Base-by-base conservation (phyloP, 129 eudicot genomes). In the Artemisia argyi region DNA sequence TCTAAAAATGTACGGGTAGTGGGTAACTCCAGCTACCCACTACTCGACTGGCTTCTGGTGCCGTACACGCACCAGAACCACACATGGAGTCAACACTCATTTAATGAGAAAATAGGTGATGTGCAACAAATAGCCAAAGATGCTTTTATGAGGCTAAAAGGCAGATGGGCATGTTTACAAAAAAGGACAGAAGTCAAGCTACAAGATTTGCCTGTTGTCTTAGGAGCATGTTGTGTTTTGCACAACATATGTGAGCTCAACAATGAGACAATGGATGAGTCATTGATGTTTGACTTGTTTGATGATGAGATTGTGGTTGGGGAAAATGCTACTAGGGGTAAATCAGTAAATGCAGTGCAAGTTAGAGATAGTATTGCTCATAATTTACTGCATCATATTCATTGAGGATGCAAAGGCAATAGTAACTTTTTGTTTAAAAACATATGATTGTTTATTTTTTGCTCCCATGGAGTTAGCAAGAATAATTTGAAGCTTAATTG, bases 111-210 rank as follows among this genome's bases (percentile, higher is more conserved):
- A 49, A 69, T 88, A 0, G 83, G 65, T 3, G 88, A 85, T n/a
- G 80, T 84, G 3, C 90, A 91, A 60, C 71, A 18, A 44, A 78
- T 88, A 12, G 88, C 92, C 0, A 85, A 80, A 59, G 92, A 85
- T 46, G 87, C 96, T 3, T 91, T 91, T 50, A 74, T 78, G 88
- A 65, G 84, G 35, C 26, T 91, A 66, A 91, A 91, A 76, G 92
- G 83, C 19, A 80, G 97, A 55, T 91, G 97, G 97, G 66, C 75
- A 30, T 88, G 92, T 64, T 65, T 91, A 73, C 96, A 84, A 46
- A 91, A 86, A 72, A 84, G 97, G 47, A 91, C 97, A 1, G 96
- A 91, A 76, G 85, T 85, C 50, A 91, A 91, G 73, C 91, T 91
- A 57, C 92, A 88, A 69, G 97, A 91, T 66, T 67, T 88, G 75